Conservation (phyloP, 1,139 yeast genomes). For the Meyerozyma smithsonii region DNA sequence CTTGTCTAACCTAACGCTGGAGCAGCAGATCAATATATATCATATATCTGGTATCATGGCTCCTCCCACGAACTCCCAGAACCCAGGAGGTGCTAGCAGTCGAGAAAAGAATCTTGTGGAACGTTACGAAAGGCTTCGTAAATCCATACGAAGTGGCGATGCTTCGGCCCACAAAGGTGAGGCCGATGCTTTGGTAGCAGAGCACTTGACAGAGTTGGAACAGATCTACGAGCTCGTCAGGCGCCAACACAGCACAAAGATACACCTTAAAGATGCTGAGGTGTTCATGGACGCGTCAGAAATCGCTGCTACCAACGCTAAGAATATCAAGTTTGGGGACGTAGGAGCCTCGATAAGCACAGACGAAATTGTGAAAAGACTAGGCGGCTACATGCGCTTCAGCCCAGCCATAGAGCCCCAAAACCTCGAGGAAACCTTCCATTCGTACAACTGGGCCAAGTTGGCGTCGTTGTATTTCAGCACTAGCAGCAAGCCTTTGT, state of each 20-base stretch:
- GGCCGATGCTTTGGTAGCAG: conserved; percentile 24
- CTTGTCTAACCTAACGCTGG: background rate
- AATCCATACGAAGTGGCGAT: conserved; percentile 16
- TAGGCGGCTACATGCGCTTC: conserved; percentile 29
- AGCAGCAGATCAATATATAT: too few species aligned
- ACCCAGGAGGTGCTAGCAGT: background rate
- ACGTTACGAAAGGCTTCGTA: conserved; percentile 22
- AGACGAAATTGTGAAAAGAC: conserved; percentile 39
- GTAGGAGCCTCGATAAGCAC: conserved; percentile 45
- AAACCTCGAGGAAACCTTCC: conserved; percentile 22
- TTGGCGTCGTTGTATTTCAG: conserved; percentile 53
- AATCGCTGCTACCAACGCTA: conserved; percentile 48
- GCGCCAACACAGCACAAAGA: conserved; percentile 20
- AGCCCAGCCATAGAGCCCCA: background rate
- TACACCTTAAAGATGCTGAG: conserved; percentile 35
- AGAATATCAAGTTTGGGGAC: conserved; percentile 53
- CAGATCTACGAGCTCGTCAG: conserved; percentile 26
- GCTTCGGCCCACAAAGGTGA: conserved; percentile 33
- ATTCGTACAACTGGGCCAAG: conserved; percentile 51
- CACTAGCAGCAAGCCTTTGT: conserved; percentile 44
- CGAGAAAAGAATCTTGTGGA: background rate
- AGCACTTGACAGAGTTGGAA: conserved; percentile 26
- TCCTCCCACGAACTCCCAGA: background rate
- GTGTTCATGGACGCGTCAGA: conserved; percentile 36
- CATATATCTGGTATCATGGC: too few species aligned